These are phyloP conservation scores for Rhytidhysteron rufulum DNA, from an alignment of 2,329 filamentous ascomycete species.

Conservation along the genomic window DNA sequence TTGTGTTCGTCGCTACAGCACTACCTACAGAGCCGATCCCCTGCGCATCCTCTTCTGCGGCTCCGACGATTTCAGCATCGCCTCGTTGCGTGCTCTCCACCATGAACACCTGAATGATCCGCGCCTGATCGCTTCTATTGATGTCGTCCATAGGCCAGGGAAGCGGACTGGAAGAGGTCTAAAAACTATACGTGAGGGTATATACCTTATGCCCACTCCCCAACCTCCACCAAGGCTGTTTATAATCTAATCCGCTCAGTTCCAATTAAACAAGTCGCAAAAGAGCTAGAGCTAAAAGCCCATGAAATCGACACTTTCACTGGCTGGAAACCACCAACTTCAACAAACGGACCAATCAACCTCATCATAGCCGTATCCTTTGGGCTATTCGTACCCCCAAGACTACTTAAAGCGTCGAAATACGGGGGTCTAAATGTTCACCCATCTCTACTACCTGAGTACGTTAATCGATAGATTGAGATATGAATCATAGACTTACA, in stretches of 20 bases:
- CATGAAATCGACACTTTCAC: background rate
- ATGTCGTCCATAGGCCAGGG: constrained; percentile 77
- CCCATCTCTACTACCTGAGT: constrained; percentile 85
- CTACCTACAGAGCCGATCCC: constrained; percentile 41
- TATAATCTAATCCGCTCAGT: constrained; percentile 56
- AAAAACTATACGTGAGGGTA: constrained; percentile 65
- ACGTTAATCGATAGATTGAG: constrained; percentile 21
- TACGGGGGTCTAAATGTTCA: constrained; percentile 94
- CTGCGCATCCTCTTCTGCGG: constrained; percentile 90
- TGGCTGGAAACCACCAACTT: background rate
- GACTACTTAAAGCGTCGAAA: constrained; percentile 64
- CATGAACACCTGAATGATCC: constrained; percentile 47
- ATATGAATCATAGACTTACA: constrained; percentile 1
- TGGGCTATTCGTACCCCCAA: constrained; percentile 78
- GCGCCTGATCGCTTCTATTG: constrained; percentile 59
- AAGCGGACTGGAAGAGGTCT: constrained; percentile 75
- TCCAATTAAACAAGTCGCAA: constrained; percentile 60
- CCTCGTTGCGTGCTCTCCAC: constrained; percentile 67
- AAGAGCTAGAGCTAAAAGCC: constrained; percentile 60
- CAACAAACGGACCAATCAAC: constrained; percentile 45
- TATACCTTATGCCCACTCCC: no score
- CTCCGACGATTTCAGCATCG: constrained; percentile 84
- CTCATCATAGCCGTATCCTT: constrained; percentile 92
- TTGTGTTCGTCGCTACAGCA: constrained; percentile 12
- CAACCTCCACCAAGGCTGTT: no score